Base-by-base conservation (phyloP, 1,139 yeast species). In the Debaryomycetaceae sp. region DNA sequence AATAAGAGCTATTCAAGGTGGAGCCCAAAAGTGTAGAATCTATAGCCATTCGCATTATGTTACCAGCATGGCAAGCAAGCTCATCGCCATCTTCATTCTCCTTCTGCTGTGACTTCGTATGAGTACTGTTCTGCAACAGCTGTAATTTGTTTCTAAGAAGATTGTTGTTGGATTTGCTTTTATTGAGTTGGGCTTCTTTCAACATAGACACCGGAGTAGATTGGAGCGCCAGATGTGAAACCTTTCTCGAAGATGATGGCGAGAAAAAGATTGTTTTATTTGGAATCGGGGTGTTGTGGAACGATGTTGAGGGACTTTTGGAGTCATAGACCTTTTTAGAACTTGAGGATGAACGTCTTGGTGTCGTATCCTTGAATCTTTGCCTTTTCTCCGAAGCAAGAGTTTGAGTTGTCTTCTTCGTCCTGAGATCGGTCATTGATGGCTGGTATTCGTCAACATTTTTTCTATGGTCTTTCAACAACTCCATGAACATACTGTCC, bases 1-100 rank as follows among this genome's bases (percentile, higher is more conserved):
- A 66, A 37, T 66, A 64, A 5, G 71, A 65, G 33, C 56, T 56
- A 47, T 64, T 66, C 42, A 61, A 65, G 7, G 69, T 63, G 0
- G 77, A 71, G 1, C 76, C 76, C 43, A 73, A 59, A 72, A 74
- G 69, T 2, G 79, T 74, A 23, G 78, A 67, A 47, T 74, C 79
- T 39, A 74, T 73, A 1, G 79, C 79, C 78, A 74, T 72, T 34
- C 75, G 61, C 66, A 74, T 62, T 46, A 74, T 74, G 42, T 71
- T 71, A 43, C 72, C 75, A 2, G 78, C 78, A 50, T 74, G 79
- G 46, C 78, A 74, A 8, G 79, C 79, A 50, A 74, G 65, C 36
- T 68, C 66, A 49, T 74, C 78, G 40, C 62, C 63, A 37, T 64
- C 69, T 1, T 65, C 58, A 17, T 59, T 62, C 24, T 61, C 68